These are phyloP conservation scores for Corinectria fuckeliana DNA, from an alignment of 2,329 filamentous ascomycete species.

Conservation along the genomic window DNA sequence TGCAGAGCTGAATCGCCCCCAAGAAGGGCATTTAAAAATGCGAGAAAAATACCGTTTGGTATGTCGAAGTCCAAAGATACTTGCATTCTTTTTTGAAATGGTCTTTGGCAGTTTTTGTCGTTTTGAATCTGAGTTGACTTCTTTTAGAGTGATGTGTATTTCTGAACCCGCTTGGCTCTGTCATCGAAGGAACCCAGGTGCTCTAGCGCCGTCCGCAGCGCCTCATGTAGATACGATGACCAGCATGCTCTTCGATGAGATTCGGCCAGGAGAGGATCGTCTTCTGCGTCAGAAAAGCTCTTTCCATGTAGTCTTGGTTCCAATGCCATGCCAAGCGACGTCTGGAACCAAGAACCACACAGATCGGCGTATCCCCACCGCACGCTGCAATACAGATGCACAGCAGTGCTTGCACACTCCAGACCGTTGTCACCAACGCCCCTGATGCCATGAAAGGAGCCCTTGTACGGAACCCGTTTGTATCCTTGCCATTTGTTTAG, in stretches of 20 bases:
- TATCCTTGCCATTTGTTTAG: constrained; percentile 21
- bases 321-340: constrained; percentile 26
- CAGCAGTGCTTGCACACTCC: constrained; percentile 34
- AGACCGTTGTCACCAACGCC: constrained; percentile 21
- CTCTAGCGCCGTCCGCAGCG: constrained; percentile 25
- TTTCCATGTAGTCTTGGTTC: constrained; percentile 28
- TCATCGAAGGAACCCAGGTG: constrained; percentile 12
- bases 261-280: constrained; percentile 26
- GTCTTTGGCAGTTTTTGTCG: too few species aligned
- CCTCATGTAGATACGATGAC: constrained; percentile 32
- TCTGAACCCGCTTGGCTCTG: too few species aligned
- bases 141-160: too few species aligned
- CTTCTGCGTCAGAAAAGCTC: constrained; percentile 21
- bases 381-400: constrained; percentile 28
- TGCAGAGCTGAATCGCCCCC: too few species aligned
- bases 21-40: too few species aligned
- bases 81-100: too few species aligned
- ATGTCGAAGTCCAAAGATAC: too few species aligned
- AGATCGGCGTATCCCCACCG: constrained; percentile 3
- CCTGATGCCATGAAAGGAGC: constrained; percentile 24
- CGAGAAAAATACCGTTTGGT: too few species aligned
- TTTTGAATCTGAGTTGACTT: constrained; percentile 12
- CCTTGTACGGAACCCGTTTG: constrained; percentile 12
- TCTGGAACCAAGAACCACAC: constrained; percentile 13
- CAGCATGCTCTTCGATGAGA: constrained; percentile 36